Base-by-base conservation (phyloP, 805 yeast species). In the Metschnikowia vanudenii region DNA sequence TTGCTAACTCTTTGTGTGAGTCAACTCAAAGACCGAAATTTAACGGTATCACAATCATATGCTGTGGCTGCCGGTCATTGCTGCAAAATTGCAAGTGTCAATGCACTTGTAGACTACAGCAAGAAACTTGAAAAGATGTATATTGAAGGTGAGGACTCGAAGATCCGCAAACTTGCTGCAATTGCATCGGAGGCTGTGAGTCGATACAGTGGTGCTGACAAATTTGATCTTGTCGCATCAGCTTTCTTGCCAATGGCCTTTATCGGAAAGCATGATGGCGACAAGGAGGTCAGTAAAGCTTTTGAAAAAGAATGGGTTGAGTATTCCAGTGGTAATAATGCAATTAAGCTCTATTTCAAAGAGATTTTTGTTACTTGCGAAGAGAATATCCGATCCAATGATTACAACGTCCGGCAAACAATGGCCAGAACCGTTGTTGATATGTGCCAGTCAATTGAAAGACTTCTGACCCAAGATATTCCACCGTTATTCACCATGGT, bases 1-100 rank as follows among this genome's bases (percentile, higher is more conserved):
- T 64, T 92, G 7, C 65, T 92, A 46, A 75, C 75, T 37, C 71
- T 80, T 2, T 78, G 89, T 40, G 58, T 69, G 1, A 63, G 71
- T 18, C 92, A 87, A 57, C 62, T 88, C 43, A 74, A 72, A 31
- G 95, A 88, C 58, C 70, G 83, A 44, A 91, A 88, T 60, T 82
- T 78, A 22, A 78, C 95, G 0, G 81, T 92, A 4, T 74, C 88
- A 0, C 72, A 82, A 1, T 79, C 96, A 0, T 94, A 79, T 68
- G 91, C 97, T 0, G 73, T 82, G 4, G 81, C 96, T 1, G 79
- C 85, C 8, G 98, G 96, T 1, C 84, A 89, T 56, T 68, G 87
- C 19, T 80, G 86, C 53, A 81, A 90, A 41, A 67, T 85, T 22
- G 76, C 88, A 0, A 62, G 80, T 0, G 56, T 77, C 9, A 79